phyloP scores from a whole-genome alignment of 768 basidiomycete species.

The Mycena haematopus region DNA sequence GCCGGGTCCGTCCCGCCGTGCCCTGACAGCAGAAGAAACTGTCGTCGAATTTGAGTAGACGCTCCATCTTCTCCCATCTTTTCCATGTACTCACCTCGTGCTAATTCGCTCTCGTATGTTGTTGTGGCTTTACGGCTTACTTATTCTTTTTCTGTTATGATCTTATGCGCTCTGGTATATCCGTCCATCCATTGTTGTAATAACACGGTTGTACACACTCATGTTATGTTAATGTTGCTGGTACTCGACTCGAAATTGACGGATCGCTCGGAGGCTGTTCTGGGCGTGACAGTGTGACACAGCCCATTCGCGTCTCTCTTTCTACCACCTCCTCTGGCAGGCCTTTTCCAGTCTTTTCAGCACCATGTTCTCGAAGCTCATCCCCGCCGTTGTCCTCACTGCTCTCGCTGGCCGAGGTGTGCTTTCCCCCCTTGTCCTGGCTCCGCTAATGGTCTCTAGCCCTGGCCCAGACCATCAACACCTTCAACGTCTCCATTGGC shows the following conservation, averaged over 20 bases:
- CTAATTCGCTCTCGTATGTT: conserved; percentile 35
- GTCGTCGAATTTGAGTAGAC: conserved; percentile 25
- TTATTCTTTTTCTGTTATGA: conserved; percentile 30
- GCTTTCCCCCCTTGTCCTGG: not conserved
- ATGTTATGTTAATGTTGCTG: conserved; percentile 19
- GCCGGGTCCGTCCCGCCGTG: conserved; percentile 1
- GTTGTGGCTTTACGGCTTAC: conserved; percentile 22
- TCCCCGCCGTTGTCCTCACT: conserved; percentile 43
- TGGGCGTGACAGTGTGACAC: not conserved
- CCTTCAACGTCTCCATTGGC: conserved; percentile 55
- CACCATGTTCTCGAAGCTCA: conserved; percentile 36
- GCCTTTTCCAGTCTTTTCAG: conserved; percentile 32
- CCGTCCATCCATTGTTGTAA: conserved; percentile 24
- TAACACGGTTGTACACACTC: conserved; percentile 26
- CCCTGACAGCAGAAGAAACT: conserved; percentile 27
- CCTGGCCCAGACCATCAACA: conserved; percentile 1
- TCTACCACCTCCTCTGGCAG: conserved; percentile 39
- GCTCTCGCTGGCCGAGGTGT: conserved; percentile 67
- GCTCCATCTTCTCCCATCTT: conserved; percentile 4
- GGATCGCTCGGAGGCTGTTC: not conserved
- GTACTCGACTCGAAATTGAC: too few relatives aligned
- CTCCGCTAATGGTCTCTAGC: not conserved
- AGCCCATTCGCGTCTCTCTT: conserved; percentile 22
- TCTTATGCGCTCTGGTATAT: conserved; percentile 13
- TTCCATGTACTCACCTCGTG: conserved; percentile 34